Evolutionary conservation across 2,329 filamentous ascomycete species (phyloP), one percentile per base, ranked within the genome.

Genomic region (Alternaria atra): DNA sequence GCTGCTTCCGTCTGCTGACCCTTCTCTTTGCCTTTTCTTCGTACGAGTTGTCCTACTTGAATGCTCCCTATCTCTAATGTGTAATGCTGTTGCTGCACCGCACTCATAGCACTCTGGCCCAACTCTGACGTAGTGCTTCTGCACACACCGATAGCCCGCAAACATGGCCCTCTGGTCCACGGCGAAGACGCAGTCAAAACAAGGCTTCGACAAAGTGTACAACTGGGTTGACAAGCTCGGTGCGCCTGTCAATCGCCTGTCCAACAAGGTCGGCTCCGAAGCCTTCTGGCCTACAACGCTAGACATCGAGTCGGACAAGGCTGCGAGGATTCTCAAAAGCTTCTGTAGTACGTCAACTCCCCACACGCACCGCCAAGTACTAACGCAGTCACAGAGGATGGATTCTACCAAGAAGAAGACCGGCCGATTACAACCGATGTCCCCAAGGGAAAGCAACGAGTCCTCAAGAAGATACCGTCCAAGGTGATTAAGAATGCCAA

Each of bases 291-390:
- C 93, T 3, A 90, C 91, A 32, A 91, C 90, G 1, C 83, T 97
- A 52, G 94, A 97, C 76, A 90, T 91, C 69, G 94, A 97, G 83
- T 91, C 91, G 79, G 92, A 97, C 80, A 97, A 97, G 81, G 92
- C 93, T 47, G 93, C 93, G 60, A 86, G 93, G 58, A 97, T 97
- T 63, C 80, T 97, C 52, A 91, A 93, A 76, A 94, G 91, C 32
- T 97, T 97, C 80, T 97, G 93, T 83, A 92, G 90, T 92, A 84
- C 72, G 88, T 83, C 56, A 46, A n/a, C 80, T 80, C 48, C 35
- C 23, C 2, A 13, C 37, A 30, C 51, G 30, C 52, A 35, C 40
- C 46, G 23, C 43, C 53, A 35, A 25, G 27, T 52, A 46, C 70
- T 77, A 59, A 74, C 62, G 60, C 27, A 5, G 23, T 17, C 60